These are phyloP conservation scores for Chaetomium strumarium DNA, from an alignment of 2,329 filamentous ascomycete genomes.

Conservation along the genomic window DNA sequence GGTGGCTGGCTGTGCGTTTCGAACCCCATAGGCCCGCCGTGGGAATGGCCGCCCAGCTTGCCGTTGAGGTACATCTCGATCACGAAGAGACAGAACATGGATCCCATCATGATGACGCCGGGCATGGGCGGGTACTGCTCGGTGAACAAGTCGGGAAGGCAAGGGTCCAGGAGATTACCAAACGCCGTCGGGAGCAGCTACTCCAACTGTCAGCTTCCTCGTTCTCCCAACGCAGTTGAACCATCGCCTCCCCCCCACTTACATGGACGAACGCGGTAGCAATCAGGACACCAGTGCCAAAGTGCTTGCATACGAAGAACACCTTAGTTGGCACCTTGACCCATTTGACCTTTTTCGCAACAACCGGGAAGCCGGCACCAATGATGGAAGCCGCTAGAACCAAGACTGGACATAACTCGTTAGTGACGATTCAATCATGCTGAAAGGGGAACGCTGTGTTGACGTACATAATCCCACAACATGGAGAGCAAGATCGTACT, in stretches of 20 bases:
- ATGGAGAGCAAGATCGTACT: slow-evolving; percentile 40
- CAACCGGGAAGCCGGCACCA: slow-evolving; percentile 47
- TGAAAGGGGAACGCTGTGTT: not conserved
- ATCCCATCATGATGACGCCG: slow-evolving; percentile 59
- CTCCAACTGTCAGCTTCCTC: not conserved
- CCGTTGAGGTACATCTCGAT: slow-evolving; percentile 56
- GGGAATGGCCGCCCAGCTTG: slow-evolving; percentile 49
- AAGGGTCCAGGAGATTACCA: slow-evolving; percentile 43
- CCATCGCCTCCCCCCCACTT: too few relatives aligned
- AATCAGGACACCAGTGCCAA: slow-evolving; percentile 65
- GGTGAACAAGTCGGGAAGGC: slow-evolving; percentile 55
- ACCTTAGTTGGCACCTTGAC: slow-evolving; percentile 51
- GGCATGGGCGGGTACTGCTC: slow-evolving; percentile 55
- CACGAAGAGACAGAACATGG: slow-evolving; percentile 56
- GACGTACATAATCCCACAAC: slow-evolving; percentile 38
- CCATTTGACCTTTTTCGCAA: slow-evolving; percentile 51
- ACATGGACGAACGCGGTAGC: slow-evolving; percentile 70
- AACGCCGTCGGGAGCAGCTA: slow-evolving; percentile 57
- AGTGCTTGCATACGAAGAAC: slow-evolving; percentile 60
- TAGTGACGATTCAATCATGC: slow-evolving; percentile 5
- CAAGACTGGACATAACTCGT: slow-evolving; percentile 31
- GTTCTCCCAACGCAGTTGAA: not conserved
- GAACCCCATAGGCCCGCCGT: slow-evolving; percentile 49
- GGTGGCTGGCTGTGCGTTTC: slow-evolving; percentile 15
- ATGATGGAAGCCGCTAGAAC: slow-evolving; percentile 37